Conservation (phyloP, 2,329 filamentous ascomycete species). For the Phyllosticta citriasiana region DNA sequence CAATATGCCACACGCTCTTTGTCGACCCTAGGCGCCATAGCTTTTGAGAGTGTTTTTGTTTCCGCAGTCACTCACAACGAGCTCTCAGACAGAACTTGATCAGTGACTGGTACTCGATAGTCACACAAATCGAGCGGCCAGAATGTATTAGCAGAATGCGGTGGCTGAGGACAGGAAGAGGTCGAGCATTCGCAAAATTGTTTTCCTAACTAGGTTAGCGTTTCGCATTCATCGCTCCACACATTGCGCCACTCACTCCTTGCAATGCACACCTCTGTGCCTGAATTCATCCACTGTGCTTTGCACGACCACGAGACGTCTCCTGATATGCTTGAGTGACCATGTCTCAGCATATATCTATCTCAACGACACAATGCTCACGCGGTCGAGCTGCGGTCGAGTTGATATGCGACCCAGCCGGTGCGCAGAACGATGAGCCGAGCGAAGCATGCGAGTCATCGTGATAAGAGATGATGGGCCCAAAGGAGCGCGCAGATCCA, state of each 20-base stretch:
- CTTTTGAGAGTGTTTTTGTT: not conserved
- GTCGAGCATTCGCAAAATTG: not conserved
- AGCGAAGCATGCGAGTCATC: not conserved
- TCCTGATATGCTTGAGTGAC: not conserved
- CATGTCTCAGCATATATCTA: not conserved
- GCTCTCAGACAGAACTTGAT: too few species aligned
- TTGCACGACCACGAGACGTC: not conserved
- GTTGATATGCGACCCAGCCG: not conserved
- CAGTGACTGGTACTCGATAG: too few species aligned
- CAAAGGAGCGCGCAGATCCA: not conserved
- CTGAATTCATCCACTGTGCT: not conserved
- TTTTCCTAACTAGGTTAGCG: not conserved
- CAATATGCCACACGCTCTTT: slow-evolving; percentile 5
- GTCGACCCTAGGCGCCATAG: not conserved
- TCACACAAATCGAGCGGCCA: too few species aligned
- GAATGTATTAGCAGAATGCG: not conserved
- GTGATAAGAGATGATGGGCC: not conserved
- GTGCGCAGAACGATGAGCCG: not conserved
- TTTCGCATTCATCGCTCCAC: not conserved
- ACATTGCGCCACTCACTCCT: not conserved
- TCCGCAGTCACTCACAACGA: too few species aligned
- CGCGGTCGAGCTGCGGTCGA: not conserved
- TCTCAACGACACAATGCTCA: not conserved
- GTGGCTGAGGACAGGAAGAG: not conserved
- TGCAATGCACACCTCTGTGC: not conserved